Conservation (phyloP, 2,329 filamentous ascomycete species). For the Graphilbum fragrans region DNA sequence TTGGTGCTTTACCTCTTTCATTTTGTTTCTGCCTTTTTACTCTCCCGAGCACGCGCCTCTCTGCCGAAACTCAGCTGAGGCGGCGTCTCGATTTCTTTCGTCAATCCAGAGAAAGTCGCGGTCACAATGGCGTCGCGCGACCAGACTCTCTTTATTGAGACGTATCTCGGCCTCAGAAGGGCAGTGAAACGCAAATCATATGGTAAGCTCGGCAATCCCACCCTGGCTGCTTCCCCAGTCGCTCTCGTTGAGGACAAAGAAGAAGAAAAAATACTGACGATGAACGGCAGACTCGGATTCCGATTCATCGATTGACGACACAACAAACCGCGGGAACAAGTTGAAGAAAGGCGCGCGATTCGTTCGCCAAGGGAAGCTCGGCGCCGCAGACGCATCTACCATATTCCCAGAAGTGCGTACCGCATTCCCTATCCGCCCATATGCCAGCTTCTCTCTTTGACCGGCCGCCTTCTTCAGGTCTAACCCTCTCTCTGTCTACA, state of each 20-base stretch:
- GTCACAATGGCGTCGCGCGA: constrained; percentile 10
- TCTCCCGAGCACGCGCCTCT: no score
- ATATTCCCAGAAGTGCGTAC: constrained; percentile 57
- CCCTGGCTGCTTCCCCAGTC: not conserved
- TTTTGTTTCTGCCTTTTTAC: no score
- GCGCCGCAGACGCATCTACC: constrained; percentile 51
- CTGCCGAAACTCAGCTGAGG: no score
- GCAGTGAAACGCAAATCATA: constrained; percentile 12
- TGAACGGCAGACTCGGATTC: constrained; percentile 56
- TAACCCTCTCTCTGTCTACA: constrained; percentile 24
- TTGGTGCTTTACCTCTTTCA: no score
- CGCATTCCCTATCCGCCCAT: not conserved
- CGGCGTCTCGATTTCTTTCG: not conserved
- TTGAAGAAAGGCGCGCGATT: constrained; percentile 65
- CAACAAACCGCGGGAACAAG: constrained; percentile 67
- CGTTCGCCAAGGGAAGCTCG: constrained; percentile 57
- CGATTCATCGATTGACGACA: constrained; percentile 57
- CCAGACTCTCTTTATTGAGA: constrained; percentile 11
- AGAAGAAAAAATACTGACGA: not conserved
- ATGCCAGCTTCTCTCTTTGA: not conserved
- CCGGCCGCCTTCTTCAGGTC: not conserved
- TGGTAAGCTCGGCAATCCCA: constrained; percentile 5
- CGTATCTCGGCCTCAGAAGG: constrained; percentile 10
- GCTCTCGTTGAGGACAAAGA: not conserved
- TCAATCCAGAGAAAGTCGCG: no score